Conservation (phyloP, 1,139 yeast genomes). For the Yamadazyma atlantica region DNA sequence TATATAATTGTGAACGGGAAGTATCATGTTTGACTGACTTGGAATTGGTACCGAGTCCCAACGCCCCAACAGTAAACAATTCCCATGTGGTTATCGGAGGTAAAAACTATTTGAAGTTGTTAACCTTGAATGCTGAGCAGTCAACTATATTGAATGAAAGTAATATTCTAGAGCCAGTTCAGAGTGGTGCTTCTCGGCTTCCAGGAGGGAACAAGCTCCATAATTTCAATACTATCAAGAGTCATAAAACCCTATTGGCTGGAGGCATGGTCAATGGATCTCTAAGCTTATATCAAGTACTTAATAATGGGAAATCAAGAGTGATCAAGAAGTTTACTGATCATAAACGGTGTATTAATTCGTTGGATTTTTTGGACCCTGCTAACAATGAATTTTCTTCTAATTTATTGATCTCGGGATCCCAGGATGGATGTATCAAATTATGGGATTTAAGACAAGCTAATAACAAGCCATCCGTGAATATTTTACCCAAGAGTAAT, state of each 20-base stretch:
- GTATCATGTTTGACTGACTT: constrained; percentile 28
- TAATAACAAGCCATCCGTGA: constrained; percentile 41
- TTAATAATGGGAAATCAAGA: constrained; percentile 38
- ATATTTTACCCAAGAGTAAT: constrained; percentile 47
- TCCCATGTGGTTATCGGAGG: constrained; percentile 60
- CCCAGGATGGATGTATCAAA: constrained; percentile 87
- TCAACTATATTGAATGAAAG: constrained; percentile 37
- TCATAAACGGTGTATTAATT: constrained; percentile 79
- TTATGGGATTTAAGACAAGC: constrained; percentile 81
- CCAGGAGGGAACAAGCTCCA: constrained; percentile 35
- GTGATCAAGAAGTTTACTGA: constrained; percentile 54
- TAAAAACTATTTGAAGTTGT: constrained; percentile 52
- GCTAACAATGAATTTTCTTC: constrained; percentile 42
- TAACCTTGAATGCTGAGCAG: constrained; percentile 45
- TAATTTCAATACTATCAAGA: constrained; percentile 43
- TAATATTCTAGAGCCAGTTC: constrained; percentile 43
- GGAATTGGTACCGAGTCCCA: constrained; percentile 14
- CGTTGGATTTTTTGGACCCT: constrained; percentile 58
- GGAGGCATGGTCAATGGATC: constrained; percentile 45
- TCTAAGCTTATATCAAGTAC: constrained; percentile 33
- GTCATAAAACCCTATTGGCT: constrained; percentile 36
- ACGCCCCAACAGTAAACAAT: constrained; percentile 13
- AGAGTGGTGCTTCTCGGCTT: constrained; percentile 39
- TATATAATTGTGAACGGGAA: constrained; percentile 30
- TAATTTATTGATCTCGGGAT: constrained; percentile 70